These are phyloP conservation scores for Buxus sempervirens DNA, from an alignment of 164 flowering plant species.

Conservation along the genomic window DNA sequence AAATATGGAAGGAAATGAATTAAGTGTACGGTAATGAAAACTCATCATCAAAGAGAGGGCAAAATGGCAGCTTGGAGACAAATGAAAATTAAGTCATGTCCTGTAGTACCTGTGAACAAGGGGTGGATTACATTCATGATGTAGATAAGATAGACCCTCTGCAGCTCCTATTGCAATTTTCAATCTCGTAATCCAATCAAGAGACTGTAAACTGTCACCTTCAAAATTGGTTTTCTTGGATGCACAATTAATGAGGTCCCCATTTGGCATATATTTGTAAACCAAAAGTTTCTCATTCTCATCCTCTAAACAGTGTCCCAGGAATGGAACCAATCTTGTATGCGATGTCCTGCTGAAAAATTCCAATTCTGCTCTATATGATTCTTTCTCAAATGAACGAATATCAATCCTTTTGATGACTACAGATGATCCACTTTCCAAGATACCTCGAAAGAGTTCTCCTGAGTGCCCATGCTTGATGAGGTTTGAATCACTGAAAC, in stretches of 20 bases:
- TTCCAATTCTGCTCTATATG: constrained; percentile 63
- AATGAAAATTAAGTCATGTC: constrained; percentile 1
- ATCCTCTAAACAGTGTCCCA: constrained; percentile 84
- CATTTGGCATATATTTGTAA: constrained; percentile 85
- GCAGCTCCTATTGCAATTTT: constrained; percentile 94
- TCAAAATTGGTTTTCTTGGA: constrained; percentile 43
- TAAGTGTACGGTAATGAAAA: background rate
- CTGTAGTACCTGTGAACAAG: constrained; percentile 79
- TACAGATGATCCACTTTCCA: constrained; percentile 61
- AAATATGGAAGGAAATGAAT: background rate
- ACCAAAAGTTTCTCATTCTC: constrained; percentile 79
- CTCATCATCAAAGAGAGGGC: background rate
- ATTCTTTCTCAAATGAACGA: constrained; percentile 46
- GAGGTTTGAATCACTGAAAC: constrained; percentile 67
- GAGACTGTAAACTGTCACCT: constrained; percentile 70
- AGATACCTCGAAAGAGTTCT: constrained; percentile 62
- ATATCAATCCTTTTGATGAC: constrained; percentile 70
- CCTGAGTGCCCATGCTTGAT: constrained; percentile 94
- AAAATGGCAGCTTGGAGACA: background rate
- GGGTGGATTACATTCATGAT: constrained; percentile 87
- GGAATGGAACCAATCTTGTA: constrained; percentile 73
- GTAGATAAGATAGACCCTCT: constrained; percentile 77
- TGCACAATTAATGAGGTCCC: constrained; percentile 76
- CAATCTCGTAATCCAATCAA: constrained; percentile 96
- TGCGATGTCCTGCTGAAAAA: constrained; percentile 66